A percentile compares a stretch with the other conserved stretches of the same genome.
Evolutionary conservation across 192 early-diverging fungal genomes (phyloP).

Genomic region (Glomus cerebriforme): DNA sequence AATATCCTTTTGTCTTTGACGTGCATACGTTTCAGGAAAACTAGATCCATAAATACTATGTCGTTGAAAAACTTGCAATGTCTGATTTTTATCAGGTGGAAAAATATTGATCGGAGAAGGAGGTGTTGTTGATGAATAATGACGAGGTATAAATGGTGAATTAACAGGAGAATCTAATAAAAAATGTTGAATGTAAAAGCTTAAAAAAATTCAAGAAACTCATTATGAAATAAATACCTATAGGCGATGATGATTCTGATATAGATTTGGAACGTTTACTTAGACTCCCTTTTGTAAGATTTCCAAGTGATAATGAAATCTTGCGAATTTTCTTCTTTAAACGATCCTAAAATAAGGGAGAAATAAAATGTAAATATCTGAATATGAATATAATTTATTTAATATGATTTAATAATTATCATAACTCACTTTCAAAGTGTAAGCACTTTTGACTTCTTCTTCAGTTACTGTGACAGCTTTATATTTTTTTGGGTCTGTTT

Average conservation of each 20-base stretch:
- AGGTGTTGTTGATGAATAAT: neutral
- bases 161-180: neutral
- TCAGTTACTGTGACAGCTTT: constrained; percentile 76
- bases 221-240: neutral
- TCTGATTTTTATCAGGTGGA: neutral
- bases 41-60: constrained; percentile 5
- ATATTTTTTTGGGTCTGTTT: constrained; percentile 73
- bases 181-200: neutral
- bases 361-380: neutral
- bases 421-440: constrained; percentile 59
- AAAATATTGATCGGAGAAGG: neutral
- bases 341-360: constrained; percentile 14
- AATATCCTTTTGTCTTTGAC: neutral
- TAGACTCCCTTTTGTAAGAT: constrained; percentile 34
- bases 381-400: neutral
- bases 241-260: neutral
- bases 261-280: constrained; percentile 29
- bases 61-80: neutral
- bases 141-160: neutral
- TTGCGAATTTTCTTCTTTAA: constrained; percentile 46
- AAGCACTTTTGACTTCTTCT: constrained; percentile 74
- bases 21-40: constrained; percentile 9
- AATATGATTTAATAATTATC: neutral
- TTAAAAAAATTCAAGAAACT: neutral
- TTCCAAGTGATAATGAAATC: constrained; percentile 45